phyloP scores from a whole-genome alignment of 2,329 filamentous ascomycete species.

The Gliomastix tumulicola region DNA sequence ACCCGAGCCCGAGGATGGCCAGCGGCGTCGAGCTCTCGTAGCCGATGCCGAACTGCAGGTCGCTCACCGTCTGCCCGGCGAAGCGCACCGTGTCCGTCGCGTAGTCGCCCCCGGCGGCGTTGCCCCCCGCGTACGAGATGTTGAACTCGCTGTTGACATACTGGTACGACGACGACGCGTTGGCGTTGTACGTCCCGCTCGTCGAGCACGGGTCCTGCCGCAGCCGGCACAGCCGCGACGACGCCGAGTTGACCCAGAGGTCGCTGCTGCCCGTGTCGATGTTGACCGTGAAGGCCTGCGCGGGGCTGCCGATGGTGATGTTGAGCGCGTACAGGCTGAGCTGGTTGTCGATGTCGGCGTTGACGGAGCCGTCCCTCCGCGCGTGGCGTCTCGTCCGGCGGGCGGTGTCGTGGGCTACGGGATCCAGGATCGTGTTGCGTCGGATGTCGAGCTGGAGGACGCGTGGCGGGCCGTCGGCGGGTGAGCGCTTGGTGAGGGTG shows the following conservation, averaged over 20 bases:
- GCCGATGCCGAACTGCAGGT: constrained; percentile 67
- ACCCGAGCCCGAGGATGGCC: constrained; percentile 83
- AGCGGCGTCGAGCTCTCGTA: constrained; percentile 55
- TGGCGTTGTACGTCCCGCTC: constrained; percentile 62
- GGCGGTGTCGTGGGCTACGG: constrained; percentile 35
- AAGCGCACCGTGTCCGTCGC: constrained; percentile 65
- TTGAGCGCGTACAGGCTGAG: constrained; percentile 61
- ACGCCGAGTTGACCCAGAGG: constrained; percentile 61
- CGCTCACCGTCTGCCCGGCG: constrained; percentile 41
- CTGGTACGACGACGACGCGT: constrained; percentile 67
- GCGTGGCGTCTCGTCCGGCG: too few species aligned
- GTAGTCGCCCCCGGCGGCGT: constrained; percentile 72
- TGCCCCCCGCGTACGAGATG: constrained; percentile 81
- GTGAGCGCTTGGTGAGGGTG: constrained; percentile 17
- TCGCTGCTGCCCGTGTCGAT: constrained; percentile 66
- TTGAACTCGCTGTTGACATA: constrained; percentile 74
- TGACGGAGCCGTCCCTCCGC: constrained; percentile 5
- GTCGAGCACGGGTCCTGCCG: constrained; percentile 43
- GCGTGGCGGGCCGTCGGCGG: constrained; percentile 27
- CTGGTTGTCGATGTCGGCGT: too few species aligned
- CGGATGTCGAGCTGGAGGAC: constrained; percentile 40
- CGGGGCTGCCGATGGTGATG: constrained; percentile 54
- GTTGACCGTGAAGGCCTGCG: constrained; percentile 49
- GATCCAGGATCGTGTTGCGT: constrained; percentile 25
- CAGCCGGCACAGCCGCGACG: constrained; percentile 51